Evolutionary conservation across 2,329 filamentous ascomycete species (phyloP).

Genomic region (Aspergillus niger): DNA sequence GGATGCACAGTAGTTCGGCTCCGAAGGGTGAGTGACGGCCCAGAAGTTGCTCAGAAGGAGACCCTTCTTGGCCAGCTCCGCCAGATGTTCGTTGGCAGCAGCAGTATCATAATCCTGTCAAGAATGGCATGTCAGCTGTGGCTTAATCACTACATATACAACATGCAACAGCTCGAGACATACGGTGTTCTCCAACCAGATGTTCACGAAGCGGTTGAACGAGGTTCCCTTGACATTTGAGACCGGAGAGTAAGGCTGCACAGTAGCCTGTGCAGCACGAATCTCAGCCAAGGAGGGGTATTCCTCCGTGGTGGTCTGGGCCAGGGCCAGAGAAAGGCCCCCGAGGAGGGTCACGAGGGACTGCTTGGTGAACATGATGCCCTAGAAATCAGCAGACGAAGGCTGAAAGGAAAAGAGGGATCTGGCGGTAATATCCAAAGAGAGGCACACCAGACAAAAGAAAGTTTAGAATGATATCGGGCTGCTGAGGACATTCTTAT

Average conservation of each 20-base stretch:
- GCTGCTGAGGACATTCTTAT: neutral
- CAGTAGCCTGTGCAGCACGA: constrained; percentile 52
- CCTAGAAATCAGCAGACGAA: neutral
- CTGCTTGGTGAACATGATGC: constrained; percentile 23
- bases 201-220: constrained; percentile 70
- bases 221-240: constrained; percentile 68
- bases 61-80: constrained; percentile 47
- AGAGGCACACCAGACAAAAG: neutral
- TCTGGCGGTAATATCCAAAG: neutral
- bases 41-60: constrained; percentile 63
- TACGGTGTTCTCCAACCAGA: constrained; percentile 77
- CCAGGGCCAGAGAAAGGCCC: constrained; percentile 21
- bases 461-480: neutral
- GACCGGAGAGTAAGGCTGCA: constrained; percentile 61
- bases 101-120: constrained; percentile 62
- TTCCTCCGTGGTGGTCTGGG: constrained; percentile 29
- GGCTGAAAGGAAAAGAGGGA: neutral
- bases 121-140: neutral
- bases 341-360: constrained; percentile 26
- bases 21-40: constrained; percentile 69
- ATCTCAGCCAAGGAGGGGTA: constrained; percentile 31
- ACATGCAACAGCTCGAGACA: constrained; percentile 28
- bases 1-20: constrained; percentile 74
- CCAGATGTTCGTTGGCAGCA: constrained; percentile 54
- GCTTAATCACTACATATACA: neutral